A percentile compares a stretch with the other conserved stretches of the same genome.
phyloP scores from a whole-genome alignment of 2,329 filamentous ascomycete genomes.

The Shiraia sp. region DNA sequence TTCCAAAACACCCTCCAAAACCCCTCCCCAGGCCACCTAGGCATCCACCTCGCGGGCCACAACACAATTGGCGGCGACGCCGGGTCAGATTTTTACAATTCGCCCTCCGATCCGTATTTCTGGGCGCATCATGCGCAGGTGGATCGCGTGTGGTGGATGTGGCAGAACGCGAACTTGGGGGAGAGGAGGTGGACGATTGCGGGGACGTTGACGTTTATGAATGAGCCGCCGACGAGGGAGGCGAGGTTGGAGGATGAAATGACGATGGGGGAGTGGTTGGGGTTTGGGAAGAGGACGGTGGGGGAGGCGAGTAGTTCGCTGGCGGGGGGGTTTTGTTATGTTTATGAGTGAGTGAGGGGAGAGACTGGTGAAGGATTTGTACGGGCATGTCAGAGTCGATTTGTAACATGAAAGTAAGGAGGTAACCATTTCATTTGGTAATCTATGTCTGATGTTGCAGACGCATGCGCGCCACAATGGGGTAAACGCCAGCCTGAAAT shows the following conservation, averaged over 20 bases:
- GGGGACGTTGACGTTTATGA: constrained; percentile 51
- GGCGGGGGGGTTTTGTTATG: constrained; percentile 52
- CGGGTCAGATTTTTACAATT: constrained; percentile 46
- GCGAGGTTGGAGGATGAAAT: constrained; percentile 49
- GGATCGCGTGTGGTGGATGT: constrained; percentile 55
- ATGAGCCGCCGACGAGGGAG: constrained; percentile 48
- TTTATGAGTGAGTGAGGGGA: no score
- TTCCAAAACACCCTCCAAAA: constrained; percentile 47
- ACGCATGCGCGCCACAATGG: no score
- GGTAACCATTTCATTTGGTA: no score
- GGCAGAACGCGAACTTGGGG: constrained; percentile 51
- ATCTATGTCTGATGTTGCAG: no score
- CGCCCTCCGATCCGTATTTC: constrained; percentile 52
- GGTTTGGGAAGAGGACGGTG: constrained; percentile 46
- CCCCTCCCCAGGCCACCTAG: constrained; percentile 30
- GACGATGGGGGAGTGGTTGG: constrained; percentile 18
- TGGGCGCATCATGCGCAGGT: constrained; percentile 54
- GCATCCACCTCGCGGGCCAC: constrained; percentile 53
- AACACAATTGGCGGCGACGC: constrained; percentile 12
- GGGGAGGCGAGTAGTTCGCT: no score
- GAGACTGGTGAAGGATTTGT: no score
- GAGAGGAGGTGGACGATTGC: constrained; percentile 44
- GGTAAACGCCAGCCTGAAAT: no score
- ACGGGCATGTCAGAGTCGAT: no score
- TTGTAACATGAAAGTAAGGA: no score